These are phyloP conservation scores for Protomyces macrosporus DNA, from an alignment of 1,139 yeast species.

Conservation along the genomic window DNA sequence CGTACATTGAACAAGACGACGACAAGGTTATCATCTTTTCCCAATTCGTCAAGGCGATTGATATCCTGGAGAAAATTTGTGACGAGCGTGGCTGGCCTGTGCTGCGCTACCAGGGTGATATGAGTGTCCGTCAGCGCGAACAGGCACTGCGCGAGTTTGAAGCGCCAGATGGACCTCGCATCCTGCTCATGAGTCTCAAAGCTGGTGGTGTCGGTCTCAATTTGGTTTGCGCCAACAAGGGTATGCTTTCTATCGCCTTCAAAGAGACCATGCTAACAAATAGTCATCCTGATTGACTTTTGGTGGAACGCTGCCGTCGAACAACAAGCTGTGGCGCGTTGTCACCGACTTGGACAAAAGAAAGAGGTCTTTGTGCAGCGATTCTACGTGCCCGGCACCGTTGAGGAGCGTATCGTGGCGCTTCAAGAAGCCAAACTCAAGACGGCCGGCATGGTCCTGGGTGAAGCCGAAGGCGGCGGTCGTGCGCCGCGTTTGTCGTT, in stretches of 20 bases:
- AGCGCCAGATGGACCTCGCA: conserved; percentile 88
- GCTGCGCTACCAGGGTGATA: conserved; percentile 61
- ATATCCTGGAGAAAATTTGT: conserved; percentile 71
- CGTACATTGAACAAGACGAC: conserved; percentile 72
- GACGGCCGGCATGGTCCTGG: conserved; percentile 18
- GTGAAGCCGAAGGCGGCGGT: conserved; percentile 20
- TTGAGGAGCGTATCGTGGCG: conserved; percentile 49
- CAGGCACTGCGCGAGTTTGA: conserved; percentile 82
- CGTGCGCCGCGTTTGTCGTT: conserved; percentile 11
- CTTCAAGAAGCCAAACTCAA: conserved; percentile 47
- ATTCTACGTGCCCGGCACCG: conserved; percentile 45
- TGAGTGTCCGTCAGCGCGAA: conserved; percentile 94
- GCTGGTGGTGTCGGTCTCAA: conserved; percentile 98
- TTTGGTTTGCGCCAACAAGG: conserved; percentile 93
- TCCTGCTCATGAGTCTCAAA: conserved; percentile 84
- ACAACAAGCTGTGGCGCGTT: conserved; percentile 58
- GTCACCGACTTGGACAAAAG: conserved; percentile 56
- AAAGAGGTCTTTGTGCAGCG: conserved; percentile 51
- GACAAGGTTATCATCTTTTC: conserved; percentile 95
- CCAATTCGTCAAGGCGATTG: conserved; percentile 94
- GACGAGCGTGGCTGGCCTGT: neutral
- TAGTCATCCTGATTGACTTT: conserved; percentile 49
- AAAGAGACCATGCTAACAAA: conserved; percentile 97
- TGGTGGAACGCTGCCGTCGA: conserved; percentile 34
- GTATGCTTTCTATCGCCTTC: conserved; percentile 82